Evolutionary conservation across 2,329 filamentous ascomycete species (phyloP).

Genomic region (Zymoseptoria pseudotritici): DNA sequence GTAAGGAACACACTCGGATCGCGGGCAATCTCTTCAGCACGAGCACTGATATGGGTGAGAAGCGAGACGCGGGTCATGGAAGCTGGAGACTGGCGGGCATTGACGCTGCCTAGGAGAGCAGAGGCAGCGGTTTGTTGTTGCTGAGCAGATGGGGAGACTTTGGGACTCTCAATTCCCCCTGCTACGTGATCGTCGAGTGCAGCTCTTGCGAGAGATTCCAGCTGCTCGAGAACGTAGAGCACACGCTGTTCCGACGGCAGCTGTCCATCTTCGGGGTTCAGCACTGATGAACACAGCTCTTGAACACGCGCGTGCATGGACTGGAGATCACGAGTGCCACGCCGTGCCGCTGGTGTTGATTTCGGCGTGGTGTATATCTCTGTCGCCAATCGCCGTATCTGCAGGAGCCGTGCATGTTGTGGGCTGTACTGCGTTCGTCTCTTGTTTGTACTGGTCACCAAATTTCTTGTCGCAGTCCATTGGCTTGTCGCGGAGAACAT

Average conservation of each 20-base stretch:
- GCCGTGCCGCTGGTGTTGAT: not conserved
- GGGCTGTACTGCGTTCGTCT: not conserved
- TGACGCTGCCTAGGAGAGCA: slow-evolving; percentile 46
- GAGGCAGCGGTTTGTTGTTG: slow-evolving; percentile 42
- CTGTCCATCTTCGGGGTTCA: slow-evolving; percentile 17
- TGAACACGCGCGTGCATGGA: slow-evolving; percentile 22
- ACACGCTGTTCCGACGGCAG: slow-evolving; percentile 25
- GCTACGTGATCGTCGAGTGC: slow-evolving; percentile 18
- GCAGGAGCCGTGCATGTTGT: slow-evolving; percentile 3
- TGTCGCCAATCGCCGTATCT: slow-evolving; percentile 4
- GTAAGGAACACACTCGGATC: slow-evolving; percentile 76
- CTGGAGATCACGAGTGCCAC: slow-evolving; percentile 9
- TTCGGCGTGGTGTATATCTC: not conserved
- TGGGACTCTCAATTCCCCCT: not conserved
- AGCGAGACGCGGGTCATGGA: slow-evolving; percentile 31
- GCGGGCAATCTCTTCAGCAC: slow-evolving; percentile 62
- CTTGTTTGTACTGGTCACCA: not conserved
- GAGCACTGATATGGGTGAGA: slow-evolving; percentile 41
- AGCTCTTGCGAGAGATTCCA: slow-evolving; percentile 21
- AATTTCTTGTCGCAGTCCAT: not conserved
- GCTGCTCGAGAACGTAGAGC: slow-evolving; percentile 28
- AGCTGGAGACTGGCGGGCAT: slow-evolving; percentile 24
- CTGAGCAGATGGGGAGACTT: slow-evolving; percentile 1
- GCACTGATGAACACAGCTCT: slow-evolving; percentile 20
- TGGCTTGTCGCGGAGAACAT: not conserved